A percentile compares a stretch with the other conserved stretches of the same genome.
Conservation (phyloP, 2,329 filamentous ascomycete species). For the Aspergillus sp. region DNA sequence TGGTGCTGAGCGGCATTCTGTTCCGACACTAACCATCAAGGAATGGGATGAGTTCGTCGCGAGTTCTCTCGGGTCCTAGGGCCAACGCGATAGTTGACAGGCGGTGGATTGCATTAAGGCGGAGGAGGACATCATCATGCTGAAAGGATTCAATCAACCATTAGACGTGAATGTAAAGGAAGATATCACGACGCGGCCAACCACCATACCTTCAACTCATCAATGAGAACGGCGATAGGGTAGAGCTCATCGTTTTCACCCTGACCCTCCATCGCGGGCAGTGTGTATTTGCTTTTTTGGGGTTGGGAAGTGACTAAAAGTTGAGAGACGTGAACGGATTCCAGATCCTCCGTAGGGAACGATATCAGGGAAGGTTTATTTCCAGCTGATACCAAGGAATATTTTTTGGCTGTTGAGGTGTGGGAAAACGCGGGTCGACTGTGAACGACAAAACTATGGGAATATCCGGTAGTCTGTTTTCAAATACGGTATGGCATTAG, state of each 20-base stretch:
- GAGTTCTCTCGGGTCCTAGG: constrained; percentile 88
- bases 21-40: constrained; percentile 70
- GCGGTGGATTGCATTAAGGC: constrained; percentile 96
- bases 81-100: constrained; percentile 97
- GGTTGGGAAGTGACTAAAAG: constrained; percentile 15
- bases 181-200: not conserved
- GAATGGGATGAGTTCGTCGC: constrained; percentile 97
- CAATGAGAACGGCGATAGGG: constrained; percentile 98
- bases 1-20: constrained; percentile 8
- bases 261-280: constrained; percentile 74
- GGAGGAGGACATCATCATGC: constrained; percentile 97
- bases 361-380: constrained; percentile 18
- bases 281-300: constrained; percentile 15
- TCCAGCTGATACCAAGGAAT: constrained; percentile 17
- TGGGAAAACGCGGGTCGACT: constrained; percentile 7
- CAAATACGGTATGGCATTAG: not conserved
- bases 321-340: constrained; percentile 17
- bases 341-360: constrained; percentile 25
- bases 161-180: constrained; percentile 11
- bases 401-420: constrained; percentile 5
- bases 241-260: constrained; percentile 97
- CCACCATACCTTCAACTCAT: constrained; percentile 85
- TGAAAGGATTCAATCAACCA: constrained; percentile 32
- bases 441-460: not conserved
- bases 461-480: not conserved